Conservation (phyloP, 768 basidiomycete genomes). For the Tephrocybe sp. region DNA sequence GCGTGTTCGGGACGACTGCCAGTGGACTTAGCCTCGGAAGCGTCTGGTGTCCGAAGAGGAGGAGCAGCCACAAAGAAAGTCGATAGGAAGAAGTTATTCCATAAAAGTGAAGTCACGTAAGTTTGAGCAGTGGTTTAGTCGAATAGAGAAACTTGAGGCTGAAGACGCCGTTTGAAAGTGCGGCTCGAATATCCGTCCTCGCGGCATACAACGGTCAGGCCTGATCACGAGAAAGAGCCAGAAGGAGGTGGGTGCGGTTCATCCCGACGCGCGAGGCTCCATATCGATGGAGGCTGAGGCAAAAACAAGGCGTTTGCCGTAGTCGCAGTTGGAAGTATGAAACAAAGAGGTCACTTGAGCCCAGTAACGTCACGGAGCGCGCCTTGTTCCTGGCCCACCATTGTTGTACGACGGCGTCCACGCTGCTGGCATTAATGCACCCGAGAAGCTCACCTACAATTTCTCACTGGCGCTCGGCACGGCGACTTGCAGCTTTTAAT, state of each 20-base stretch:
- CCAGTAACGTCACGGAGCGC: slow-evolving; percentile 13
- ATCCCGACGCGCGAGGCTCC: slow-evolving; percentile 3
- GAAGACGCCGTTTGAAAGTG: not conserved
- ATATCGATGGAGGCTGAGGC: slow-evolving; percentile 7
- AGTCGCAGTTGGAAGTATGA: slow-evolving; percentile 9
- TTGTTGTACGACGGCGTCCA: slow-evolving; percentile 5
- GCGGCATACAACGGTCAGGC: not conserved
- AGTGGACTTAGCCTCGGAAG: no score
- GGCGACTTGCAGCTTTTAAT: no score
- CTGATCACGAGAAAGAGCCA: slow-evolving; percentile 2
- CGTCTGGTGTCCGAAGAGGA: no score
- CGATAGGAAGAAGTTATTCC: not conserved
- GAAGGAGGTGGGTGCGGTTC: slow-evolving; percentile 5
- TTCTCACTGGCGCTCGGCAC: slow-evolving; percentile 7
- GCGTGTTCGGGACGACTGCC: no score
- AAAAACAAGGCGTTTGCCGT: slow-evolving; percentile 3
- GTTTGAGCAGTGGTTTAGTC: not conserved
- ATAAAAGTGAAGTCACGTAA: not conserved
- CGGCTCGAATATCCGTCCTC: not conserved
- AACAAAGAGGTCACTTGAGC: slow-evolving; percentile 7
- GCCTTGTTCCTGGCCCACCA: slow-evolving; percentile 11
- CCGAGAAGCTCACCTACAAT: slow-evolving; percentile 17
- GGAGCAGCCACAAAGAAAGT: no score
- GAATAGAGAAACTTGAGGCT: not conserved
- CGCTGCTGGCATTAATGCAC: slow-evolving; percentile 5